phyloP scores from a whole-genome alignment of 1,139 yeast species.

The Geotrichum histeridarum region DNA sequence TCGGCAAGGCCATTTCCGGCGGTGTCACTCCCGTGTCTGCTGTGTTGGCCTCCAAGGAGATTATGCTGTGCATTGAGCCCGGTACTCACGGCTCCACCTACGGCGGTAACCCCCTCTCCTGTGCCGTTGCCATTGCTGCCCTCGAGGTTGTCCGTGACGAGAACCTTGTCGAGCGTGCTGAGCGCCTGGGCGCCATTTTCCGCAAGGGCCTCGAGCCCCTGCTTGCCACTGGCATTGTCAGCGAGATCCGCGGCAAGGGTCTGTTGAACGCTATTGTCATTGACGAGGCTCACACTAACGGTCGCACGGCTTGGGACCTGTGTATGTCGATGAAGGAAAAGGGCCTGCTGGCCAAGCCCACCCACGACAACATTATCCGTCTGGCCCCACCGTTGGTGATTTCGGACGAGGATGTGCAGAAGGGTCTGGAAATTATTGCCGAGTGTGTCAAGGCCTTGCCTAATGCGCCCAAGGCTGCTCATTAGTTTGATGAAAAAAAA shows the following conservation, averaged over 20 bases:
- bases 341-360: conserved; percentile 94
- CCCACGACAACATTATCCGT: conserved; percentile 93
- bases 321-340: conserved; percentile 82
- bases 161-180: conserved; percentile 74
- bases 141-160: conserved; percentile 86
- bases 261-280: conserved; percentile 86
- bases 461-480: conserved; percentile 38
- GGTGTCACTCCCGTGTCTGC: conserved; percentile 93
- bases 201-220: conserved; percentile 61
- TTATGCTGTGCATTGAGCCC: conserved; percentile 85
- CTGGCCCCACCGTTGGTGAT: conserved; percentile 94
- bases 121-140: conserved; percentile 93
- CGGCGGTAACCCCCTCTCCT: conserved; percentile 96
- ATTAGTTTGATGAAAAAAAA: background rate
- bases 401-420: conserved; percentile 74
- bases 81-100: conserved; percentile 98
- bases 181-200: conserved; percentile 63
- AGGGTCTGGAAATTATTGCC: conserved; percentile 73
- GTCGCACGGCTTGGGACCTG: conserved; percentile 94
- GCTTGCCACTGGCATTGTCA: conserved; percentile 58
- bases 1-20: conserved; percentile 94
- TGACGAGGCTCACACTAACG: conserved; percentile 76
- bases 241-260: conserved; percentile 92
- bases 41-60: conserved; percentile 78
- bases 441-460: conserved; percentile 58